Evolutionary conservation across 2,329 filamentous ascomycete species (phyloP).

Genomic region (Alternaria infectoria): DNA sequence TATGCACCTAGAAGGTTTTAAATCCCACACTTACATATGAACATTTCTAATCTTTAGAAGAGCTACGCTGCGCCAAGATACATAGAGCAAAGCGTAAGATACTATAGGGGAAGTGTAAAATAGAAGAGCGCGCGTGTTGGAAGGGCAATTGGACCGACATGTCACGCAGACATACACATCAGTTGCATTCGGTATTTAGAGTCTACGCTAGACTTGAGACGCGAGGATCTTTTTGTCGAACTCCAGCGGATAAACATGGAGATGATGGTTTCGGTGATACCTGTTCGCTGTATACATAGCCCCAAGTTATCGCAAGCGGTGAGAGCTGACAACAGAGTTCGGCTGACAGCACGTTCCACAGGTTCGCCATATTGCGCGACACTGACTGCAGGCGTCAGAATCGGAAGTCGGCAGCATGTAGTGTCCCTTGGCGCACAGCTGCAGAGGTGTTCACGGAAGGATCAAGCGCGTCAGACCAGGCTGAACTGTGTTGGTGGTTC

Average conservation of each 20-base stretch:
- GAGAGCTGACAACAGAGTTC: not conserved
- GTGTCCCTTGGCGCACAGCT: not conserved
- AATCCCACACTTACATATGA: not conserved
- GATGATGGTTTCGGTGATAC: not conserved
- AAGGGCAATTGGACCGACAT: not conserved
- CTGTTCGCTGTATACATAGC: not conserved
- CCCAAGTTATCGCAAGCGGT: not conserved
- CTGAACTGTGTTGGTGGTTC: not conserved
- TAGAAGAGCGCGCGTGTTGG: not conserved
- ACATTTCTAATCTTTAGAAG: not conserved
- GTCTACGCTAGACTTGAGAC: not conserved
- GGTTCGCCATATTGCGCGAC: not conserved
- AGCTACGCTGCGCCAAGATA: not conserved
- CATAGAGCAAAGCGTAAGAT: not conserved
- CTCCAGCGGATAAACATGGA: not conserved
- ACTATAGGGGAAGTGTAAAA: not conserved
- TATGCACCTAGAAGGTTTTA: not conserved
- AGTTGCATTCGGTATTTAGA: not conserved
- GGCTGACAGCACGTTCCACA: not conserved
- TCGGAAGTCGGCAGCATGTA: not conserved
- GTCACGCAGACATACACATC: not conserved
- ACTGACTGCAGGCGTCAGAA: not conserved
- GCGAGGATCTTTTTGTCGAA: not conserved
- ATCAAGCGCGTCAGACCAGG: not conserved
- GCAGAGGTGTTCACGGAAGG: not conserved